phyloP scores from a whole-genome alignment of 2,329 filamentous ascomycete genomes.

The Capronia epimyces region DNA sequence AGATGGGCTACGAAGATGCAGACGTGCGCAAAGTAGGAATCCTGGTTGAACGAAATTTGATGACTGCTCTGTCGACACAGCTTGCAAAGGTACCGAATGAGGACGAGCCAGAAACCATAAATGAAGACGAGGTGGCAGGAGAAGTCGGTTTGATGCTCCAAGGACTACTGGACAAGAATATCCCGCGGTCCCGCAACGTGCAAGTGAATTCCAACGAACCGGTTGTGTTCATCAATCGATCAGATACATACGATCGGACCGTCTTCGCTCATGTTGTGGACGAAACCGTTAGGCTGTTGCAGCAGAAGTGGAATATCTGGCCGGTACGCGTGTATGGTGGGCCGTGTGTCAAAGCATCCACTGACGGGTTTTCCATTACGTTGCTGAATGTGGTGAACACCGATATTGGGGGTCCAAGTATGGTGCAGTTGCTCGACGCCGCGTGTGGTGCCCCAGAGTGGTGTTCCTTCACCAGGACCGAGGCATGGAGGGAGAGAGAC shows the following conservation, averaged over 20 bases:
- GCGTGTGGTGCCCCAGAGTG: conserved; percentile 21
- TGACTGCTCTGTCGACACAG: conserved; percentile 9
- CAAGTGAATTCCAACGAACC: conserved; percentile 28
- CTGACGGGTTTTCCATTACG: conserved; percentile 15
- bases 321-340: conserved; percentile 26
- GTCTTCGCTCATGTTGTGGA: conserved; percentile 5
- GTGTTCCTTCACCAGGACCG: conserved; percentile 15
- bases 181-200: conserved; percentile 8
- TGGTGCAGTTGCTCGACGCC: conserved; percentile 27
- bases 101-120: neutral
- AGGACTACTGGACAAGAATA: conserved; percentile 11
- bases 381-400: conserved; percentile 30
- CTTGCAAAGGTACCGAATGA: neutral
- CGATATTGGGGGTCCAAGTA: conserved; percentile 28
- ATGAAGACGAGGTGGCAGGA: neutral
- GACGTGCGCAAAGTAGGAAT: conserved; percentile 12
- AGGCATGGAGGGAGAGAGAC: conserved; percentile 22
- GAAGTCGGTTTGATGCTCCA: conserved; percentile 14
- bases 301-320: conserved; percentile 21
- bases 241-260: neutral
- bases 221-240: conserved; percentile 23
- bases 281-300: conserved; percentile 12
- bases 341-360: neutral
- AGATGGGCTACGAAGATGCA: conserved; percentile 13
- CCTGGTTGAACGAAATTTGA: conserved; percentile 14